phyloP scores from a whole-genome alignment of 2,329 filamentous ascomycete species.

The Zymoseptoria ardabiliae region DNA sequence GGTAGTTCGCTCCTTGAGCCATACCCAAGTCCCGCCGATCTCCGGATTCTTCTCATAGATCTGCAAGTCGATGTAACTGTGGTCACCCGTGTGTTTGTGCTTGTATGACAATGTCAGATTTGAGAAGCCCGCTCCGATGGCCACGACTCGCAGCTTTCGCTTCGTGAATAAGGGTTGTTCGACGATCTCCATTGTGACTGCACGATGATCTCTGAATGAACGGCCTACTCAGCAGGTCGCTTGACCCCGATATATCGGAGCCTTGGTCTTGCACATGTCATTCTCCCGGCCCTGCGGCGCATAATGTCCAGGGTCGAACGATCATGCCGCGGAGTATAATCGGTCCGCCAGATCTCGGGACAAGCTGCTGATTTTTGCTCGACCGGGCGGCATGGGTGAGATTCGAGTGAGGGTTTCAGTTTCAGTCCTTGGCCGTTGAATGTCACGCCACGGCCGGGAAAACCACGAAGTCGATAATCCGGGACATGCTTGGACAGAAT shows the following conservation, averaged over 20 bases:
- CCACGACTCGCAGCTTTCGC: constrained; percentile 9
- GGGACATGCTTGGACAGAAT: neutral
- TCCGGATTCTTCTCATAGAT: constrained; percentile 12
- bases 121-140: constrained; percentile 9
- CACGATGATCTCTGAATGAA: neutral
- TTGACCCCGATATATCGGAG: neutral
- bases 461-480: neutral
- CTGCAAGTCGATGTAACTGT: constrained; percentile 4
- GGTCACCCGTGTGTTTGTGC: constrained; percentile 5
- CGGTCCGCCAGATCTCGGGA: neutral
- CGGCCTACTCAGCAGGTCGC: neutral
- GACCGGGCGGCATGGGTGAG: neutral
- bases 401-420: no score
- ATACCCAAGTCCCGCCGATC: constrained; percentile 12
- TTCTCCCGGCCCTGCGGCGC: neutral
- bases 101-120: constrained; percentile 7
- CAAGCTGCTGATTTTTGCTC: neutral
- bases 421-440: neutral
- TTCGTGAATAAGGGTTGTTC: constrained; percentile 9
- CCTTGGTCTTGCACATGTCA: neutral
- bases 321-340: neutral
- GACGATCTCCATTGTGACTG: neutral
- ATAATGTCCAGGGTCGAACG: no score
- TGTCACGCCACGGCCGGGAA: neutral
- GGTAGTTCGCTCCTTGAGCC: neutral